phyloP scores from a whole-genome alignment of 768 basidiomycete genomes.

The Tylopilus subfusipes region DNA sequence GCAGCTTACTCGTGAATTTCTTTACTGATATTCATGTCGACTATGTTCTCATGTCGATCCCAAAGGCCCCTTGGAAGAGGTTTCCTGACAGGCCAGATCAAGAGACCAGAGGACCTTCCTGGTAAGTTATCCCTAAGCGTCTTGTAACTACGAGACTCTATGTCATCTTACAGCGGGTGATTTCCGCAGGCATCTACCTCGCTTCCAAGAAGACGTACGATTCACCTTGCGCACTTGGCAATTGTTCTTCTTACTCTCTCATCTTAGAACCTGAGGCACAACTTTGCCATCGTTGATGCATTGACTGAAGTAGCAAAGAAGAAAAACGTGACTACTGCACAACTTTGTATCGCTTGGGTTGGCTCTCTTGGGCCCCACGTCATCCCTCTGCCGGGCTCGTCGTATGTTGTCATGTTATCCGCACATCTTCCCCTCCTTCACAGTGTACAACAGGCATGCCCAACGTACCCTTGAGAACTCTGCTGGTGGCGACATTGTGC shows the following conservation, averaged over 20 bases:
- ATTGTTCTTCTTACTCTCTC: too few species aligned
- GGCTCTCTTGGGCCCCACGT: constrained; percentile 38
- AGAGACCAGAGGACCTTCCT: constrained; percentile 34
- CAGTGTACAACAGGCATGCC: constrained; percentile 32
- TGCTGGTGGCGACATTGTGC: constrained; percentile 38
- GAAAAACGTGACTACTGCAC: constrained; percentile 41
- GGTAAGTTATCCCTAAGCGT: constrained; percentile 10
- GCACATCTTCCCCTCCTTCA: not conserved
- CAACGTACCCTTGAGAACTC: constrained; percentile 45
- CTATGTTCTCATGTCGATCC: not conserved
- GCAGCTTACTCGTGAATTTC: constrained; percentile 53
- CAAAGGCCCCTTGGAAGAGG: constrained; percentile 54
- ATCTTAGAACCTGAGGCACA: constrained; percentile 32
- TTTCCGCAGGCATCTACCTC: constrained; percentile 33
- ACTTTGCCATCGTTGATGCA: constrained; percentile 42
- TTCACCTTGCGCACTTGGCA: too few species aligned
- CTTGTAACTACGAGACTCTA: not conserved
- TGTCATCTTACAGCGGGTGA: constrained; percentile 36
- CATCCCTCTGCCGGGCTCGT: constrained; percentile 51
- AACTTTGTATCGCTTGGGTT: constrained; percentile 45
- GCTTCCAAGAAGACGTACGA: constrained; percentile 42
- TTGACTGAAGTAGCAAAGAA: constrained; percentile 39
- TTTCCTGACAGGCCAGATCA: constrained; percentile 50
- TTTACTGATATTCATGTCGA: not conserved
- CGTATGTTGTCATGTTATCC: constrained; percentile 22